Evolutionary conservation across 164 flowering plant species (phyloP), one percentile per base, ranked within the genome.

Genomic region (Chimonanthus praecox): DNA sequence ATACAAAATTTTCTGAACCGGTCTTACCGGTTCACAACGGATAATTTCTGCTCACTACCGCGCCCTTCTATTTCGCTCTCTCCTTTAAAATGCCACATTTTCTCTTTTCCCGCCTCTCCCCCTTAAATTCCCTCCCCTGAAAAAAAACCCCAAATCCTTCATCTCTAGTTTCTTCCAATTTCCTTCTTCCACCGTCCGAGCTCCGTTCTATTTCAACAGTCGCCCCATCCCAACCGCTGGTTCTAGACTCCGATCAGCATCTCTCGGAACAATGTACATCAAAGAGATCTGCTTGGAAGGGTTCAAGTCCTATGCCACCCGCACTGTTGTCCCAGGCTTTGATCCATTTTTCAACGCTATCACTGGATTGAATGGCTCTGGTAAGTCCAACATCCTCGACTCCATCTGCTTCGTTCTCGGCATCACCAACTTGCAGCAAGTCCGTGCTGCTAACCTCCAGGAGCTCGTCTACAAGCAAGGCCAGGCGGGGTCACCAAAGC

Each of bases 391-490:
- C 80, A 96, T 96, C 62, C 90, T 96, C 7, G 98, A 96, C 33
- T 96, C 99, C 4, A 94, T 96, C 20, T 96, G 98, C 80, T 94
- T 94, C 61, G 99, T 96, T 2, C 72, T 96, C 75, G 99, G 99
- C 2, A 96, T 96, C 71, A 94, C 98, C 44, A 96, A 96, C 77
- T 81, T 94, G 85, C 98, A 92, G 84, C 99, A 96, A 78, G 99
- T 96, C 67, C 83, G 98, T 20, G 99, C 98, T 73, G 79, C 99
- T 0, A 92, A 94, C 81, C 85, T 96, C n/a, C 99, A 96, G 84
- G 98, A 96, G 87, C 89, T 96, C 11, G 99, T 96, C 43, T 94
- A 96, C 85, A 96, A 96, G 92, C 98, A 94, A 75, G 99, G 99
- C 2, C 98, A 96, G 79, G 99, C 99, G 54, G 99, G 15, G 88